Base-by-base conservation (phyloP, 2,329 filamentous ascomycete genomes). In the Rutstroemia sydowiana region DNA sequence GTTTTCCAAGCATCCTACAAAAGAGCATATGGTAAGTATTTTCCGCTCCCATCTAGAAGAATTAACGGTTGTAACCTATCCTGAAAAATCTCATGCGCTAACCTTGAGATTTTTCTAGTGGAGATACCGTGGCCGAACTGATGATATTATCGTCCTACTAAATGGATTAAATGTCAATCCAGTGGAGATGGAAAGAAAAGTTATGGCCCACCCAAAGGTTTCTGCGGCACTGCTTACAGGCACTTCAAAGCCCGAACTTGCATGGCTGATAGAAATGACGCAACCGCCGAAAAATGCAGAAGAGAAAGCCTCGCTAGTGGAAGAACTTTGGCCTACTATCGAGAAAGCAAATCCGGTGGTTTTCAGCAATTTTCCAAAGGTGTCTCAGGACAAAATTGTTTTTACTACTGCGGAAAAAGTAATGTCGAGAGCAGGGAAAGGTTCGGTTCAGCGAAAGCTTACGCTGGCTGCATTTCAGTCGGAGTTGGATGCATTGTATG, bases 141-240 rank as follows among this genome's bases (percentile, higher is more conserved):
- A 74, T 48, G 71, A 74, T 58, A 63, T 72, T 14, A 68, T 73
- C 21, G 69, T 73, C 1, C 61, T 71, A 21, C 67, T 63, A 18
- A 72, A 68, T 37, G 71, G 72, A 2, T 70, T 72, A 46, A 74
- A 73, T 52, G 65, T 72, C 39, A 72, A 73, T 36, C 71, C 72
- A 0, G 55, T 69, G 3, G 58, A 58, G 0, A 66, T 70, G 61
- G 71, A 73, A 54, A 58, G 55, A 23, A 59, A 63, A 9, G 64
- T 72, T 18, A 59, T 20, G 59, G 21, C 56, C 55, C 1, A 71
- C 46, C 65, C 68, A 0, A 28, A 65, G 5, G 61, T 73, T 2
- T 51, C 57, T 1, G 54, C 60, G 7, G 65, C 66, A 1, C 36
- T 71, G 2, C 57, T 72, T 2, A 53, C 66, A 43, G 71, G 70